phyloP scores from a whole-genome alignment of 2,329 filamentous ascomycete species.

The Hansfordia pulvinata region DNA sequence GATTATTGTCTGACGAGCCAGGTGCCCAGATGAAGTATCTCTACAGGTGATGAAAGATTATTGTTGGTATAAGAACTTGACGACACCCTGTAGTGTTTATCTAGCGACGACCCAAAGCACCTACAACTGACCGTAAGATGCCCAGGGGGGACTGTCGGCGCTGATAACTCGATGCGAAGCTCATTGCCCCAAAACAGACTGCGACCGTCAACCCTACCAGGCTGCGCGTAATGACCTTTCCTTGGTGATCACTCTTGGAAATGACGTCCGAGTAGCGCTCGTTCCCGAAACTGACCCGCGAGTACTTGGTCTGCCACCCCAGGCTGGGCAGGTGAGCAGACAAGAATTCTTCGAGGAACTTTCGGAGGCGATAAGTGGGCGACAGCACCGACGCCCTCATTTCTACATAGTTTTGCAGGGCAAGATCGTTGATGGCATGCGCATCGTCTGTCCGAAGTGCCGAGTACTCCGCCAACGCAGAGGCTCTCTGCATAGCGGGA shows the following conservation, averaged over 20 bases:
- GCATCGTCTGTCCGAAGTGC: slow-evolving; percentile 62
- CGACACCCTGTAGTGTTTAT: too few relatives aligned
- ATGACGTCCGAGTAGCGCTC: slow-evolving; percentile 80
- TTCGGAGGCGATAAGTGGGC: slow-evolving; percentile 64
- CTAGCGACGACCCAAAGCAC: too few relatives aligned
- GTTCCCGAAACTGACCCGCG: slow-evolving; percentile 85
- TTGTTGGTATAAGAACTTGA: too few relatives aligned
- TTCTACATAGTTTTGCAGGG: slow-evolving; percentile 81
- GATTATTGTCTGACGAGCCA: too few relatives aligned
- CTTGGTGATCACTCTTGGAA: slow-evolving; percentile 54
- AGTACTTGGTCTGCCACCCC: slow-evolving; percentile 89
- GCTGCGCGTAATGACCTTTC: slow-evolving; percentile 37
- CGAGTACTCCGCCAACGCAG: slow-evolving; percentile 67
- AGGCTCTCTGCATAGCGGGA: slow-evolving; percentile 44
- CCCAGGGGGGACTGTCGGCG: too few relatives aligned
- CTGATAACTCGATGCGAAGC: too few relatives aligned
- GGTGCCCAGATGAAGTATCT: too few relatives aligned
- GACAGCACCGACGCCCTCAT: slow-evolving; percentile 82
- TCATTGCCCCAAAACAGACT: too few relatives aligned
- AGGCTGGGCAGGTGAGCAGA: slow-evolving; percentile 61
- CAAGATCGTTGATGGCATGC: slow-evolving; percentile 83
- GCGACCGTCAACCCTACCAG: slow-evolving; percentile 25
- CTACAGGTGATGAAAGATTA: too few relatives aligned
- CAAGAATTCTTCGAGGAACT: slow-evolving; percentile 74
- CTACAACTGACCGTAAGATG: too few relatives aligned